Percentiles rank a stretch among this genome's conserved stretches.
These are phyloP conservation scores for Suillus subluteus DNA, from an alignment of 768 basidiomycete genomes.

Conservation along the genomic window DNA sequence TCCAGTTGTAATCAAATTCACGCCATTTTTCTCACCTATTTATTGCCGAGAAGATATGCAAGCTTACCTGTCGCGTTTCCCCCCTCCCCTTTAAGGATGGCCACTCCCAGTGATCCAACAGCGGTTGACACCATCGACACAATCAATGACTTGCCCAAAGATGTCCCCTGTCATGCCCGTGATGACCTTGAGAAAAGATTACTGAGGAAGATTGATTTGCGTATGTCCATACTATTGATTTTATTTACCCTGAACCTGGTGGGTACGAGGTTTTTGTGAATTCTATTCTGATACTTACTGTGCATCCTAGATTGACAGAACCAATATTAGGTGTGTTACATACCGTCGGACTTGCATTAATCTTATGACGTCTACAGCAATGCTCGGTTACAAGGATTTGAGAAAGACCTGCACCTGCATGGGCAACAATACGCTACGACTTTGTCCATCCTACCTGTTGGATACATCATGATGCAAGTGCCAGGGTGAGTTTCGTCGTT, in stretches of 20 bases:
- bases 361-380: background rate
- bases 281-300: background rate
- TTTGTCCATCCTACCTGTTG: constrained; percentile 28
- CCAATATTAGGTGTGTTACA: background rate
- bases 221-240: background rate
- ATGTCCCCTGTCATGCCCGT: background rate
- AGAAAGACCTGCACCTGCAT: constrained; percentile 25
- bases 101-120: background rate
- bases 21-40: background rate
- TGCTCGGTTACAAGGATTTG: constrained; percentile 29
- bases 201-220: background rate
- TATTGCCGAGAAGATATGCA: background rate
- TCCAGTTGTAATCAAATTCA: background rate
- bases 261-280: background rate
- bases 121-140: background rate
- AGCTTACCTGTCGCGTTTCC: background rate
- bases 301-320: background rate
- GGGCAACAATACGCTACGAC: constrained; percentile 27
- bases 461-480: constrained; percentile 31
- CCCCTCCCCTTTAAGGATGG: background rate
- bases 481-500: constrained; percentile 13
- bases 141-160: background rate
- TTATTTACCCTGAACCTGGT: background rate
- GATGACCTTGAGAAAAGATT: background rate
- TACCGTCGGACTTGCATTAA: background rate